Percentiles rank a stretch among this genome's conserved stretches.
Evolutionary conservation across 192 early-diverging fungal genomes (phyloP).

Genomic region (Podila verticillata): DNA sequence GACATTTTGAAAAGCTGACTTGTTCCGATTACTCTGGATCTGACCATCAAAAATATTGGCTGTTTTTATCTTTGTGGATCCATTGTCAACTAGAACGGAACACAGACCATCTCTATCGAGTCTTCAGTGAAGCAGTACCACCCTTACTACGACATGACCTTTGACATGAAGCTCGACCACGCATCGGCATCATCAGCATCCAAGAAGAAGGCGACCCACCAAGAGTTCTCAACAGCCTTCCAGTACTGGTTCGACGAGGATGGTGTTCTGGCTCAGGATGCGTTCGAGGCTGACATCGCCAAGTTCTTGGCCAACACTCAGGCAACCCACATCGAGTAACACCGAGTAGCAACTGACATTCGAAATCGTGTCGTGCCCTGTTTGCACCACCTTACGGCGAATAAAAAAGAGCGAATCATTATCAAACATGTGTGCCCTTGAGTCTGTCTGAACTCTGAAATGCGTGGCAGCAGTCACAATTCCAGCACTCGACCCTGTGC

Average conservation of each 20-base stretch:
- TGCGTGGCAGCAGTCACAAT: too few relatives aligned
- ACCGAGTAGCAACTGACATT: conserved; percentile 26
- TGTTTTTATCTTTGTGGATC: too few relatives aligned
- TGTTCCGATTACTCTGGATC: background rate
- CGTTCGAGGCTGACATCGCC: conserved; percentile 63
- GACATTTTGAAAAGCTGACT: background rate
- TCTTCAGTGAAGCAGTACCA: conserved; percentile 60
- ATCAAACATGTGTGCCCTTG: too few relatives aligned
- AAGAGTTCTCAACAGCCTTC: conserved; percentile 65
- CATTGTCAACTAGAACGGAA: conserved; percentile 42
- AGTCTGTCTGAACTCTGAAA: too few relatives aligned
- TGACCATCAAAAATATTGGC: too few relatives aligned
- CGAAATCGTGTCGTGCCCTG: too few relatives aligned
- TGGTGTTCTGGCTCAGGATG: conserved; percentile 65
- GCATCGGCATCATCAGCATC: conserved; percentile 6
- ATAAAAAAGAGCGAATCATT: too few relatives aligned
- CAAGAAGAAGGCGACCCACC: conserved; percentile 56
- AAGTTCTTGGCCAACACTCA: conserved; percentile 59
- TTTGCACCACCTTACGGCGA: too few relatives aligned
- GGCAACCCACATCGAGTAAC: conserved; percentile 61
- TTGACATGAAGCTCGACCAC: conserved; percentile 41
- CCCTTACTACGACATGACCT: conserved; percentile 64
- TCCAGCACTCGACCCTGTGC: too few relatives aligned
- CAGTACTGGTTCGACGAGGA: conserved; percentile 74
- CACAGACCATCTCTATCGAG: conserved; percentile 61